Evolutionary conservation across 768 basidiomycete genomes (phyloP).

Genomic region (Pholiota molesta): DNA sequence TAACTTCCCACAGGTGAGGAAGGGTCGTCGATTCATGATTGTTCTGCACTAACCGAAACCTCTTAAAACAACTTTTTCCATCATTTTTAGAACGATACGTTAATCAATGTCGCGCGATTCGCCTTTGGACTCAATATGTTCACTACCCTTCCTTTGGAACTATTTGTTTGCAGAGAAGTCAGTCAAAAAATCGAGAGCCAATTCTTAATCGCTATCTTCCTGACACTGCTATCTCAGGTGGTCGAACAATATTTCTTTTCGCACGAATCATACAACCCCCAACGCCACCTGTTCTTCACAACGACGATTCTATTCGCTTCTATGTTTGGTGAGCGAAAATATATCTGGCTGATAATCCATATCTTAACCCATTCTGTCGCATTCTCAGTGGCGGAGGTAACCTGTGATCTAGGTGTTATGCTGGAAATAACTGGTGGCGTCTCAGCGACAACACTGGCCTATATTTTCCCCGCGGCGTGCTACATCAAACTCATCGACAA

Average conservation of each 20-base stretch:
- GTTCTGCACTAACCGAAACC: conserved; percentile 6
- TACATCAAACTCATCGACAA: conserved; percentile 74
- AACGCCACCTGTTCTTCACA: conserved; percentile 91
- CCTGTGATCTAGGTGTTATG: conserved; percentile 97
- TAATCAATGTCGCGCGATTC: conserved; percentile 95
- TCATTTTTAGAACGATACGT: conserved; percentile 63
- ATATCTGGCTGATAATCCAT: background rate
- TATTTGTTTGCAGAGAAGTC: conserved; percentile 97
- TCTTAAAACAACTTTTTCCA: background rate
- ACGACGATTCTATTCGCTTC: conserved; percentile 79
- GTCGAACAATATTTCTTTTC: conserved; percentile 97
- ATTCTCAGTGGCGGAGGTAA: conserved; percentile 80
- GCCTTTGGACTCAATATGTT: conserved; percentile 98
- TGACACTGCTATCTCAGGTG: conserved; percentile 52
- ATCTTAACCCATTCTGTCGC: conserved; percentile 9
- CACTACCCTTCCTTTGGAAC: conserved; percentile 92
- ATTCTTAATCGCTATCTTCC: background rate
- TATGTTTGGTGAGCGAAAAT: conserved; percentile 67
- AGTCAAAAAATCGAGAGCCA: background rate
- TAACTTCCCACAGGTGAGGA: conserved; percentile 77
- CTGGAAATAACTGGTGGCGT: conserved; percentile 99
- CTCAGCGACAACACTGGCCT: conserved; percentile 89
- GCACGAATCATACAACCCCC: conserved; percentile 77
- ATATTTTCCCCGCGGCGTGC: conserved; percentile 89
- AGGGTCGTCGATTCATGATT: conserved; percentile 15